Conservation (phyloP, 371 early-diverging fungal genomes). For the Mortierella sp. region DNA sequence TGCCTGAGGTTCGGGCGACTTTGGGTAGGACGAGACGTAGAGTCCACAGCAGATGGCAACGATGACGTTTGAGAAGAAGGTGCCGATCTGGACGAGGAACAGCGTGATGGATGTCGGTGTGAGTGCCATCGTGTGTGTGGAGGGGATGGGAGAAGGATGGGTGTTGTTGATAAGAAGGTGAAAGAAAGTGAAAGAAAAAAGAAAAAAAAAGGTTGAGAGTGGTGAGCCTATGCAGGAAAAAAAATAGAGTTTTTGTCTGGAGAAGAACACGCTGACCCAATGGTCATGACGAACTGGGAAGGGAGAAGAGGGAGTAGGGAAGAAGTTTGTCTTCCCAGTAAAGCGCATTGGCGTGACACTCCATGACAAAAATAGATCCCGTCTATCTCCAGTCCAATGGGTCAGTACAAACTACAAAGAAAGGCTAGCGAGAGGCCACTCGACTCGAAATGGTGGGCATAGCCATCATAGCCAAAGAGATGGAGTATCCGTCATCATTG, state of each 20-base stretch:
- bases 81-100: constrained; percentile 32
- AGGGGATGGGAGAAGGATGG: not conserved
- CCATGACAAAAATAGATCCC: no score
- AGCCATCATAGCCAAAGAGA: no score
- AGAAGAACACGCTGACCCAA: no score
- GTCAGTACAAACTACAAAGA: no score
- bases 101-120: constrained; percentile 42
- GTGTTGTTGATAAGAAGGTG: not conserved
- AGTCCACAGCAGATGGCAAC: constrained; percentile 37
- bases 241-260: no score
- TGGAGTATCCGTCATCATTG: no score
- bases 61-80: constrained; percentile 29
- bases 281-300: no score
- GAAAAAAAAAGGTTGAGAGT: not conserved
- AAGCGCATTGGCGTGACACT: no score
- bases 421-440: no score
- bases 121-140: constrained; percentile 17
- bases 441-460: no score
- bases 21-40: constrained; percentile 41
- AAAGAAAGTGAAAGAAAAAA: not conserved
- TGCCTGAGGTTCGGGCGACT: constrained; percentile 25
- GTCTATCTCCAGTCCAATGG: no score
- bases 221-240: not conserved
- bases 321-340: no score
- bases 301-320: not conserved